Conservation (phyloP, 2,329 filamentous ascomycete genomes). For the Cylindrodendrum hubeiense region DNA sequence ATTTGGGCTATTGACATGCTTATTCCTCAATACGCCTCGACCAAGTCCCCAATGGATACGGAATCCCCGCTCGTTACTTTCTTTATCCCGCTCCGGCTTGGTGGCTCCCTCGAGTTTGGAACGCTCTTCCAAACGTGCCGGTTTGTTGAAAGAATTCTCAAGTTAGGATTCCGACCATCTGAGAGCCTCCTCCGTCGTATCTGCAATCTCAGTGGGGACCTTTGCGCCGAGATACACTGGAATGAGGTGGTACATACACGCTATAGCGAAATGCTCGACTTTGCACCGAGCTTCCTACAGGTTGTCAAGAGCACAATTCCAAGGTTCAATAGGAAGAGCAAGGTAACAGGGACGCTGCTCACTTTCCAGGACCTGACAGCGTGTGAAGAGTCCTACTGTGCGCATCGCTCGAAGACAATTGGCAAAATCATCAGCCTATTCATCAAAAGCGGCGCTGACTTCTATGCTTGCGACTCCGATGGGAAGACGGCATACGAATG, state of each 20-base stretch:
- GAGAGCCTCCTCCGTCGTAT: too few relatives aligned
- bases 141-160: neutral
- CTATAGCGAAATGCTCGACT: too few relatives aligned
- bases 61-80: neutral
- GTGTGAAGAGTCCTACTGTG: too few relatives aligned
- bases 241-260: too few relatives aligned
- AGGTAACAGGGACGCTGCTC: too few relatives aligned
- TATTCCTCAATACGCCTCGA: neutral
- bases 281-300: too few relatives aligned
- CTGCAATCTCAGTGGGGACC: too few relatives aligned
- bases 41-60: neutral
- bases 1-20: conserved; percentile 5
- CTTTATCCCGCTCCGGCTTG: neutral
- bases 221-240: too few relatives aligned
- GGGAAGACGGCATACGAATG: neutral
- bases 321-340: too few relatives aligned
- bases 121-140: neutral
- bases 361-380: too few relatives aligned
- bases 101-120: neutral
- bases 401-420: too few relatives aligned
- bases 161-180: neutral
- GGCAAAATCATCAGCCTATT: neutral
- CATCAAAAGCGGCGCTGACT: neutral
- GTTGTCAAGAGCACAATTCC: too few relatives aligned
- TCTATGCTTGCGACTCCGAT: neutral